phyloP scores from a whole-genome alignment of 805 yeast genomes.

The Wickerhamiella occidentalis region DNA sequence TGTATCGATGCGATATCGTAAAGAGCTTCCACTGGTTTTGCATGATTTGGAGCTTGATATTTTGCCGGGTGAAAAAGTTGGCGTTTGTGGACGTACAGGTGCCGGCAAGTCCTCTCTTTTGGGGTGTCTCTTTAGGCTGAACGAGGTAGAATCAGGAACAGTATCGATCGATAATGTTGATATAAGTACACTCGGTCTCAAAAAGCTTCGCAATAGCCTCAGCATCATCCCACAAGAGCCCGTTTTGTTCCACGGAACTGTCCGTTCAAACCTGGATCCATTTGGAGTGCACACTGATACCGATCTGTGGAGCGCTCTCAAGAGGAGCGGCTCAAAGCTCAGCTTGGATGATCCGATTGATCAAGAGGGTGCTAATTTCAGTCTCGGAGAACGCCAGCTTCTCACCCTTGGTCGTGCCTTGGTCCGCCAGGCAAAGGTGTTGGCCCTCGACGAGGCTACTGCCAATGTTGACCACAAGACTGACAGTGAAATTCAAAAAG shows the following conservation, averaged over 20 bases:
- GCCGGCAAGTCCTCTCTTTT: constrained; percentile 76
- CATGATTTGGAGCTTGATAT: constrained; percentile 41
- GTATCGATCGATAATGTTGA: constrained; percentile 60
- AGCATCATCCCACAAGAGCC: constrained; percentile 88
- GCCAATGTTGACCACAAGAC: constrained; percentile 66
- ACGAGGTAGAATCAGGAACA: constrained; percentile 43
- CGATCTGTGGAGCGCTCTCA: constrained; percentile 56
- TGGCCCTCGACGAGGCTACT: constrained; percentile 67
- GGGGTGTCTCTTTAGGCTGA: constrained; percentile 52
- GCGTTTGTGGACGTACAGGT: constrained; percentile 84
- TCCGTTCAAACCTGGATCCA: constrained; percentile 70
- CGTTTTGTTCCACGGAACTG: constrained; percentile 66
- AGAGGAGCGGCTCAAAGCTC: constrained; percentile 47
- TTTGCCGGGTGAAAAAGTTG: constrained; percentile 54
- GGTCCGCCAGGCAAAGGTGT: constrained; percentile 46
- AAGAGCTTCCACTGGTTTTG: constrained; percentile 52
- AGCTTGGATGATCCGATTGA: constrained; percentile 48
- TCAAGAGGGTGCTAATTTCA: constrained; percentile 58
- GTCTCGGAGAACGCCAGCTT: constrained; percentile 56
- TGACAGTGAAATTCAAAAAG: constrained; percentile 48
- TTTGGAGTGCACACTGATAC: constrained; percentile 50
- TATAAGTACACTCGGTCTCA: constrained; percentile 50
- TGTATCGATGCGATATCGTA: constrained; percentile 54
- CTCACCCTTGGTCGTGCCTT: constrained; percentile 60
- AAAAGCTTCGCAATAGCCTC: constrained; percentile 55